phyloP scores from a whole-genome alignment of 2,329 filamentous ascomycete species.

The Trichoderma simmonsii region DNA sequence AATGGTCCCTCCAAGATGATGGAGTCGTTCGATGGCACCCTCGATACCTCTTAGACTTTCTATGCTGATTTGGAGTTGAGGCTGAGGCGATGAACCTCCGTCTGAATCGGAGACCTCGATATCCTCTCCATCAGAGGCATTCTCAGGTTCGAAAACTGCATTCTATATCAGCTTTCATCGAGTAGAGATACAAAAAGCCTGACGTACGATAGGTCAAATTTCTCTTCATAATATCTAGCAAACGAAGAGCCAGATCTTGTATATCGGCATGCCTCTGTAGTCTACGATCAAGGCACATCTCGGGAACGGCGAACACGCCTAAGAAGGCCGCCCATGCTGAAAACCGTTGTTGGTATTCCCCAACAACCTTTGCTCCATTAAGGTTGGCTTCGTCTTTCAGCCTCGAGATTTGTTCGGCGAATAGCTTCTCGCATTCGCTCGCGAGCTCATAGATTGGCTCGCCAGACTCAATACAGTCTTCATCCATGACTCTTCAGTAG shows the following conservation, averaged over 20 bases:
- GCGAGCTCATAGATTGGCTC: background rate
- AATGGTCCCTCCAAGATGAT: slow-evolving; percentile 13
- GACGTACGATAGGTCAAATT: slow-evolving; percentile 10
- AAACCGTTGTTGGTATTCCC: slow-evolving; percentile 16
- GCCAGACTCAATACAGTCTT: background rate
- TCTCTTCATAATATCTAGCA: slow-evolving; percentile 14
- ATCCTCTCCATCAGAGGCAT: too few relatives aligned
- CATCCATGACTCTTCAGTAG: background rate
- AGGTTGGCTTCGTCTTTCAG: background rate
- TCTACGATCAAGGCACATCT: slow-evolving; percentile 17
- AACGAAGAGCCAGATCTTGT: slow-evolving; percentile 12
- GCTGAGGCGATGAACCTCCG: background rate
- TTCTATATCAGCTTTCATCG: background rate
- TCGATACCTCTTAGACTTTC: slow-evolving; percentile 3
- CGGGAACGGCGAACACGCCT: slow-evolving; percentile 7
- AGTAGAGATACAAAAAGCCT: background rate
- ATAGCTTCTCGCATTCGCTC: background rate
- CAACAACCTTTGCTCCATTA: slow-evolving; percentile 5
- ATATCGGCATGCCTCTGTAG: background rate
- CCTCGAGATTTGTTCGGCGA: background rate
- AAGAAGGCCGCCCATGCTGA: slow-evolving; percentile 17
- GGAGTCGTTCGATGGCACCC: slow-evolving; percentile 6
- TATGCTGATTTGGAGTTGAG: background rate
- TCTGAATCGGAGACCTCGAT: background rate
- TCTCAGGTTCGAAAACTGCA: background rate